Conservation (phyloP, 2,329 filamentous ascomycete species). For the Chrysoporthe deuterocubensis region DNA sequence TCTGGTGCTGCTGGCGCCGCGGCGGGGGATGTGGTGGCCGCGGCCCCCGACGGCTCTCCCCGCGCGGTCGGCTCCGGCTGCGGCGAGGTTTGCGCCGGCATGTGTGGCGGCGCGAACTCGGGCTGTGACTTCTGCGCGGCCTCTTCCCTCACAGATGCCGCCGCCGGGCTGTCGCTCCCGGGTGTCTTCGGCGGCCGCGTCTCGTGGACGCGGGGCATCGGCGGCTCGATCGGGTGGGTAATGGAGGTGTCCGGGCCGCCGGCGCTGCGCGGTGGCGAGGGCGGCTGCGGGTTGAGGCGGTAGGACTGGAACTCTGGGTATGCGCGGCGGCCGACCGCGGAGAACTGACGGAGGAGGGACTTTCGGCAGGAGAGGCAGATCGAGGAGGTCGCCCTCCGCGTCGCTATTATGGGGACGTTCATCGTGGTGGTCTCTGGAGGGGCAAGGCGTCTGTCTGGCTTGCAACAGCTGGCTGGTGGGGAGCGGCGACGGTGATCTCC, state of each 20-base stretch:
- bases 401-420: constrained; percentile 45
- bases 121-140: constrained; percentile 71
- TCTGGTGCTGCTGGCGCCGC: constrained; percentile 28
- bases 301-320: constrained; percentile 55
- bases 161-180: not conserved
- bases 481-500: not conserved
- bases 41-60: constrained; percentile 3
- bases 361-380: constrained; percentile 47
- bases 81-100: constrained; percentile 36
- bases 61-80: constrained; percentile 17
- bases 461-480: constrained; percentile 1
- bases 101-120: constrained; percentile 37
- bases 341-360: constrained; percentile 49
- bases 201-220: constrained; percentile 56
- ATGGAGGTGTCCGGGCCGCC: constrained; percentile 53
- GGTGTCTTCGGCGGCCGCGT: constrained; percentile 49
- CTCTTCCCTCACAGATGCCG: constrained; percentile 56
- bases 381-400: constrained; percentile 41
- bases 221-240: constrained; percentile 44
- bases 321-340: constrained; percentile 37
- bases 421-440: constrained; percentile 38
- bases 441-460: not conserved
- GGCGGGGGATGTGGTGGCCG: constrained; percentile 1
- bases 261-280: constrained; percentile 47
- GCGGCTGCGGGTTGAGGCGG: constrained; percentile 48